Evolutionary conservation across 1,284 basidiomycete species (phyloP), one percentile per base, ranked within the genome.

Genomic region (Apiotrichum porosum): DNA sequence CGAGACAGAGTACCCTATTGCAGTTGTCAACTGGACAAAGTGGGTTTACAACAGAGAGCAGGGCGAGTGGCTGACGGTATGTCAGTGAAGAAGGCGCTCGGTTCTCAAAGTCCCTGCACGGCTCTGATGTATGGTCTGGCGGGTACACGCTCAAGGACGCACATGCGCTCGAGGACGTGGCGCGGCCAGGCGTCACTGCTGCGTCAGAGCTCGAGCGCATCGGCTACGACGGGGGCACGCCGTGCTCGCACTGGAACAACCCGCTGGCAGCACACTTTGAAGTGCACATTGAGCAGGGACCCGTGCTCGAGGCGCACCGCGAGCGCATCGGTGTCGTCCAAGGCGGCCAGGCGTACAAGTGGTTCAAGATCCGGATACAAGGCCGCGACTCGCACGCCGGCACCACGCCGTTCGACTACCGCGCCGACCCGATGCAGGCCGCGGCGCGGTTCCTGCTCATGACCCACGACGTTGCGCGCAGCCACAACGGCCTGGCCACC

Each of bases 241-340:
- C 52, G 1, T 53, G 47, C 35, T 30, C 32, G 18, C 37, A 51
- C 52, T n/a, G 45, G 19, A 18, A 37, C 3, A 57, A 46, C 42
- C 59, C 57, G 4, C 51, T 66, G 36, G 55, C 39, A 21, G 63
- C 63, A 6, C 63, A 66, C 46, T 66, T 65, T 46, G 63, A 66
- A 54, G 39, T 65, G 15, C 63, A 66, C 51, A 66, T 66, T 28
- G 63, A 66, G 49, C 63, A 66, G 40, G 63, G 63, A 14, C 63
- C 63, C 4, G 56, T 66, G 8, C 52, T 66, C 26, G 57, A 61
- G 47, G 34, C 32, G 8, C 49, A 44, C n/a, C 37, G 32, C 28
- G 37, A 51, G 30, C 45, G 42, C 18, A 51, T 61, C 34, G 57
- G 51, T 15, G 47, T 57, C 35, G 61, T 66, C 14, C 37, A 32